A percentile compares a stretch with the other conserved stretches of the same genome.
Evolutionary conservation across 306 rosid genomes (phyloP).

Genomic region (Trifolium pratense): DNA sequence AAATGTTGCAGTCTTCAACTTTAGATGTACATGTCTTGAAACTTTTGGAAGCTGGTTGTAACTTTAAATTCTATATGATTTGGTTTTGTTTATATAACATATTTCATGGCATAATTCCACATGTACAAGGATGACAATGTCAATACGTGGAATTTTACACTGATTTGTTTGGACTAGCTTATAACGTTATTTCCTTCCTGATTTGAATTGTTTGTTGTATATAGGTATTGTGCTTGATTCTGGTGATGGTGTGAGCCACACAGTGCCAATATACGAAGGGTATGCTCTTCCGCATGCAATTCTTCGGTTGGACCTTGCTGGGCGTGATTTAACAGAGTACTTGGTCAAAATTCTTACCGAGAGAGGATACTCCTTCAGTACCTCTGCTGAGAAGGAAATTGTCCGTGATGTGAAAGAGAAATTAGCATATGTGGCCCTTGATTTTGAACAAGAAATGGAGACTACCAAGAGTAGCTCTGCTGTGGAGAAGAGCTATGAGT

Average conservation of each 20-base stretch:
- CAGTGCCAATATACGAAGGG: conserved; percentile 78
- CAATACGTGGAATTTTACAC: conserved; percentile 22
- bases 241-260: conserved; percentile 84
- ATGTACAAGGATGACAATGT: conserved; percentile 8
- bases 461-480: conserved; percentile 70
- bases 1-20: neutral
- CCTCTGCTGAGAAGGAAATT: conserved; percentile 78
- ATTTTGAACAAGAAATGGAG: conserved; percentile 73
- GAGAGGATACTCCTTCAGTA: conserved; percentile 76
- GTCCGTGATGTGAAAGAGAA: conserved; percentile 85
- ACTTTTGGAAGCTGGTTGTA: neutral
- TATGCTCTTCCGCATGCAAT: conserved; percentile 79
- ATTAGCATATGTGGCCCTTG: conserved; percentile 74
- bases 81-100: conserved; percentile 25
- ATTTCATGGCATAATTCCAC: neutral
- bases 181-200: neutral
- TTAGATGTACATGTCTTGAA: neutral
- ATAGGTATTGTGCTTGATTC: conserved; percentile 79
- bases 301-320: conserved; percentile 77
- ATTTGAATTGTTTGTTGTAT: conserved; percentile 31
- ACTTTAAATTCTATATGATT: conserved; percentile 16
- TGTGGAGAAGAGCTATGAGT: conserved; percentile 73
- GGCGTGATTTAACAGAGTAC: conserved; percentile 73
- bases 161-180: neutral
- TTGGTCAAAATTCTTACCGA: conserved; percentile 72